Conservation (phyloP, 2,329 filamentous ascomycete species). For the Coniochaeta sp. region DNA sequence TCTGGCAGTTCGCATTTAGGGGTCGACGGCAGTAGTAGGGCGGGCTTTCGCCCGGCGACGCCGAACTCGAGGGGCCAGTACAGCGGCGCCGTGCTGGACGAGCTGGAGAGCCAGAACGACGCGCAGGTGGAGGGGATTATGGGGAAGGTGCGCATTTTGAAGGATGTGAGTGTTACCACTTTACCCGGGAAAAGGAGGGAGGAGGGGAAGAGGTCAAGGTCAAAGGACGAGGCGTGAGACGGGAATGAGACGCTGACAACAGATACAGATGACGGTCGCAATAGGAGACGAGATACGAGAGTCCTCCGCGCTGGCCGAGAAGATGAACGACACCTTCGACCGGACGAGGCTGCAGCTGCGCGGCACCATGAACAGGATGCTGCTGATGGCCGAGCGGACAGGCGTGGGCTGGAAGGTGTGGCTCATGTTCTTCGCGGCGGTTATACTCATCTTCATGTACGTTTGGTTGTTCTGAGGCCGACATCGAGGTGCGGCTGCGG, state of each 20-base stretch:
- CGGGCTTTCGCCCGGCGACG: constrained; percentile 59
- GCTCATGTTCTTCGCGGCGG: constrained; percentile 79
- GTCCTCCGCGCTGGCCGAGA: constrained; percentile 78
- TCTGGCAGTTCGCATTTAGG: constrained; percentile 23
- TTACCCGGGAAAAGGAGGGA: neutral
- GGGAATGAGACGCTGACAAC: constrained; percentile 8
- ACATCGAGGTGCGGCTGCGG: neutral
- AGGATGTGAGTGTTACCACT: constrained; percentile 59
- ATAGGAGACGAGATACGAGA: constrained; percentile 96
- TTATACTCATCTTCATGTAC: constrained; percentile 79
- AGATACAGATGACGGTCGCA: constrained; percentile 69
- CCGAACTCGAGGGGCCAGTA: constrained; percentile 82
- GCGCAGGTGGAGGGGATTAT: constrained; percentile 82
- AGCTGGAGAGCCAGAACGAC: constrained; percentile 94
- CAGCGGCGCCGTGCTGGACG: constrained; percentile 82
- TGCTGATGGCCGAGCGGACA: constrained; percentile 88
- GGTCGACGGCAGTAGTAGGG: constrained; percentile 21
- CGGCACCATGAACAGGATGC: constrained; percentile 95
- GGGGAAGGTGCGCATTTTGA: constrained; percentile 82
- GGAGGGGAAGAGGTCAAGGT: neutral
- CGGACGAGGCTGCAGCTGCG: constrained; percentile 70
- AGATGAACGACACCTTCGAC: constrained; percentile 95
- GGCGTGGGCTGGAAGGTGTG: constrained; percentile 96
- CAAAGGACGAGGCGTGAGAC: neutral
- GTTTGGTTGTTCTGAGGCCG: constrained; percentile 74